Evolutionary conservation across 139 green algal genomes (phyloP).

Genomic region (Haematococcus sp.): DNA sequence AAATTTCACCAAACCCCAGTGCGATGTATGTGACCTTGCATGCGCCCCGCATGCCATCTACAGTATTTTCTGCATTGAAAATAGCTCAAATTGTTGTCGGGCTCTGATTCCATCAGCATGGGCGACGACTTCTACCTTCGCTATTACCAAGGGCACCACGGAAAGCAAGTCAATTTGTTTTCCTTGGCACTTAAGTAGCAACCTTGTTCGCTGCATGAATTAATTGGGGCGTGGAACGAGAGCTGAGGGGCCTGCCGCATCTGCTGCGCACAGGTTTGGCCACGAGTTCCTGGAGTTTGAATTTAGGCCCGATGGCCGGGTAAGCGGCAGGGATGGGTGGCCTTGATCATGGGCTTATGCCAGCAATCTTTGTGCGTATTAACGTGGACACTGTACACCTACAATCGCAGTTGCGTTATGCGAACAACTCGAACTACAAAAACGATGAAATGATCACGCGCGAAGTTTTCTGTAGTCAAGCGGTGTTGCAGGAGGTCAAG

Average conservation of each 20-base stretch:
- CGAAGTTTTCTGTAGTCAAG: slow-evolving; percentile 73
- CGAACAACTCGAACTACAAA: slow-evolving; percentile 99
- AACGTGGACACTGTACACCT: background rate
- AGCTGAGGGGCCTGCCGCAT: too few relatives aligned
- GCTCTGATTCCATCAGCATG: too few relatives aligned
- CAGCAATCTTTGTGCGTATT: too few relatives aligned
- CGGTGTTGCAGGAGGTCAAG: slow-evolving; percentile 85
- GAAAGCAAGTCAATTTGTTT: slow-evolving; percentile 22
- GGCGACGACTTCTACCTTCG: slow-evolving; percentile 89
- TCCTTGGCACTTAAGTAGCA: too few relatives aligned
- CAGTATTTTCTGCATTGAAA: too few relatives aligned
- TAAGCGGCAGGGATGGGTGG: slow-evolving; percentile 31
- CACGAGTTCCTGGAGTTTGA: slow-evolving; percentile 99
- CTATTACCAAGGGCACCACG: slow-evolving; percentile 86
- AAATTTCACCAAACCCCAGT: too few relatives aligned
- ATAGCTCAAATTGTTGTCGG: too few relatives aligned
- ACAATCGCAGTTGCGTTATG: slow-evolving; percentile 84
- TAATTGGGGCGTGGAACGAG: too few relatives aligned
- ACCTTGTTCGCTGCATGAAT: too few relatives aligned
- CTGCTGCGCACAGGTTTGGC: slow-evolving; percentile 66
- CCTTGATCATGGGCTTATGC: background rate
- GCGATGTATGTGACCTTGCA: too few relatives aligned
- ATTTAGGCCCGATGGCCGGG: slow-evolving; percentile 83
- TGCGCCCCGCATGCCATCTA: too few relatives aligned
- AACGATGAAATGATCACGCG: slow-evolving; percentile 91